Evolutionary conservation across 2,329 filamentous ascomycete genomes (phyloP), one percentile per base, ranked within the genome.

Genomic region (Colletotrichum kahawae): DNA sequence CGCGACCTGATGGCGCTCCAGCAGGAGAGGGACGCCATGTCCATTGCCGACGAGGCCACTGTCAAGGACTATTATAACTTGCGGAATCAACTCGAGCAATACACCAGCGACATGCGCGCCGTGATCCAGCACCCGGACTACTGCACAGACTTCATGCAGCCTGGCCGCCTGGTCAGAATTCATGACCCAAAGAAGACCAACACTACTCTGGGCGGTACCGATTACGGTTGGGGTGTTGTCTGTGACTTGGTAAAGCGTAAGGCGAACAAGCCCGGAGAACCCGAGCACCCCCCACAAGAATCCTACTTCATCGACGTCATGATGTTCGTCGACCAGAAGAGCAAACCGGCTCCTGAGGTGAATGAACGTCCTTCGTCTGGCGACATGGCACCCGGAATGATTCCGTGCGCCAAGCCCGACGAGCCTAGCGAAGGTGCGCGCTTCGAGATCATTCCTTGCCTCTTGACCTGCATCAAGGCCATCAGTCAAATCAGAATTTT

Each of bases 1-100:
- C 95, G 94, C 83, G 93, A 98, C 78, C 87, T 98, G 75, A 91
- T 92, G 82, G 90, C 94, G 62, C 85, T 98, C 36, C 95, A 98
- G 83, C 90, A 91, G 75, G 91, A 96, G 82, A 92, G 92, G 76
- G 91, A 94, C 67, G 89, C 89, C 60, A 92, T 96, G 85, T 87
- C 90, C 64, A 98, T 99, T 77, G 88, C 94, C 1, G 95, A 98
- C 80, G 97, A 99, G 85, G 88, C 91, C 6, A 95, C 93, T 1
- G 94, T 99, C 83, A 95, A 96, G 82, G 96, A 98, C 77, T 99
- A 99, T 85, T 98, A 98, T 83, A 94, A 95, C 66, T 88, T 98
- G 59, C 92, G 96, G 73, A 93, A 97, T 81, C 95, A 97, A 79
- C 89, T 99, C 36, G 93, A 95, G 76, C 90, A 89, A 5, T 98